Base-by-base conservation (phyloP, 2,329 filamentous ascomycete genomes). In the Pseudocercospora musae region DNA sequence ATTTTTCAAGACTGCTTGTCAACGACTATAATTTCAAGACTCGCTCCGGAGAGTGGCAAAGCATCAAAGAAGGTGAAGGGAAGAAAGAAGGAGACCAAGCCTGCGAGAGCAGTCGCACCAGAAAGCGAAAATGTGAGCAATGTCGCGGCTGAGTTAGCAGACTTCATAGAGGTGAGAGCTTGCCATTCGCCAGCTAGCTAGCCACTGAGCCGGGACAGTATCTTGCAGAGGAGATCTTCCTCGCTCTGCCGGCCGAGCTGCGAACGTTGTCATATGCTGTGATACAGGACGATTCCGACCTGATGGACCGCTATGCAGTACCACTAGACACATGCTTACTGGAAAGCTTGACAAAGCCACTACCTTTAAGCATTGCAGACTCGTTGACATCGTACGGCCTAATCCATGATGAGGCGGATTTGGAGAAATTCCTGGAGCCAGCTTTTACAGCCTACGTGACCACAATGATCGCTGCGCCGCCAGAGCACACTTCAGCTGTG, bases 1-100 rank as follows among this genome's bases (percentile, higher is more conserved):
- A 79, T 86, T 52, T 92, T 95, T 75, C 82, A 89, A 58, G 91
- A 95, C 70, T 90, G 85, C 71, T 79, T 95, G 64, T 89, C 90
- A 8, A 85, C 85, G 15, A 82, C 86, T 0, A 80, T 95, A 11
- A 84, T 94, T 57, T 84, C 86, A 55, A 85, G 82, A 63, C 82
- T 87, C 11, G 77, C 82, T 62, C 71, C 78, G 25, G 65, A 75
- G 64, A 76, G 79, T 59, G 75, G 77, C 58, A 78, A 76, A 57
- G 64, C 71, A 53, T 83, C 82, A 64, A 80, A 82, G 62, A 81
- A 79, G 57, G 72, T 79, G 2, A 78, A 77, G 60, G 74, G 74
- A 2, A 67, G 75, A n/a, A 76, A 76, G 68, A 76, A 73, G 66
- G 73, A 73, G 58, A 77, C 77, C 64, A 78, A 76, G 61, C 71